Conservation (phyloP, 305 asterid species). For the Solanum chacoense region DNA sequence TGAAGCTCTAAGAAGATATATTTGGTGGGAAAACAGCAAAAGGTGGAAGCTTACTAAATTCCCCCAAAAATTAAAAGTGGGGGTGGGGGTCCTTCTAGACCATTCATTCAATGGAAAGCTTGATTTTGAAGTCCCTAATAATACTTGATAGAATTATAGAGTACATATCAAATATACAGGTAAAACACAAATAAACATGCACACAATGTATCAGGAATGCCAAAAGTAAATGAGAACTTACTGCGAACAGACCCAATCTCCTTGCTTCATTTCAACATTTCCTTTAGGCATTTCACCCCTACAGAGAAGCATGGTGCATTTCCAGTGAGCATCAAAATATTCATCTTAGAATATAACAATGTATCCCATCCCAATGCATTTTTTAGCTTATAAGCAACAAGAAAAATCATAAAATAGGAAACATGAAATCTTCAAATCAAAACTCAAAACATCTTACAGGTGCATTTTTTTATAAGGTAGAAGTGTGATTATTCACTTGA, state of each 20-base stretch:
- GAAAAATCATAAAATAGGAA: neutral
- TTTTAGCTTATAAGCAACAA: neutral
- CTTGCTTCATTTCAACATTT: slow-evolving; percentile 18
- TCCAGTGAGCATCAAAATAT: slow-evolving; percentile 15
- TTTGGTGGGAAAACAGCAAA: neutral
- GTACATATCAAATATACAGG: neutral
- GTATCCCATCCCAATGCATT: neutral
- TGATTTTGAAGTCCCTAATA: neutral
- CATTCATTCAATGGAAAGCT: neutral
- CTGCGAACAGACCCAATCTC: slow-evolving; percentile 31
- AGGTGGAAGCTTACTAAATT: neutral
- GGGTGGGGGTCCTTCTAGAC: neutral
- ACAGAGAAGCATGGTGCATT: slow-evolving; percentile 13
- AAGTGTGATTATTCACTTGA: neutral
- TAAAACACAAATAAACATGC: neutral
- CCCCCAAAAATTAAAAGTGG: neutral
- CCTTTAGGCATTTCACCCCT: slow-evolving; percentile 18
- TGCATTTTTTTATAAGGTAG: neutral
- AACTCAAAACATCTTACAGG: neutral
- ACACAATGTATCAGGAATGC: neutral
- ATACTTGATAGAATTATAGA: neutral
- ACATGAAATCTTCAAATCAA: neutral
- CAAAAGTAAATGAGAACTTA: slow-evolving; percentile 7
- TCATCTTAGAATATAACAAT: slow-evolving; percentile 12
- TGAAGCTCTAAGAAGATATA: neutral